Percentiles rank a stretch among this genome's conserved stretches.
These are phyloP conservation scores for Zalaria obscura DNA, from an alignment of 2,329 filamentous ascomycete species.

Conservation along the genomic window DNA sequence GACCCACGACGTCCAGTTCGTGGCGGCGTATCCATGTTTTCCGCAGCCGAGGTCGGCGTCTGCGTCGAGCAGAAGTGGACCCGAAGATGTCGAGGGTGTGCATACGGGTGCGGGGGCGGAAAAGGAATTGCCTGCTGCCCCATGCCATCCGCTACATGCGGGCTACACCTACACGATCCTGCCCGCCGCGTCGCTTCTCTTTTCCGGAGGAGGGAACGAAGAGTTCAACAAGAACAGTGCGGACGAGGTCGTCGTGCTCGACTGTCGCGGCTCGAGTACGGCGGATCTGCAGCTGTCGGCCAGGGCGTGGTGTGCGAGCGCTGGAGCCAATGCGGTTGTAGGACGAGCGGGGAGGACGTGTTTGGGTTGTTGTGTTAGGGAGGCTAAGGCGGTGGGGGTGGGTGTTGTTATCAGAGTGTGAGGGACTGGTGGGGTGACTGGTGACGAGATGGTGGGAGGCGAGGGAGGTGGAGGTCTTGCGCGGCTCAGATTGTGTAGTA, in stretches of 20 bases:
- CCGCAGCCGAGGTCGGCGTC: constrained; percentile 22
- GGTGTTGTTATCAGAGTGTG: constrained; percentile 43
- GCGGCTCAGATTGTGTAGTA: too few species aligned
- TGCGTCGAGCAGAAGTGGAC: constrained; percentile 5
- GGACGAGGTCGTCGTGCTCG: constrained; percentile 25
- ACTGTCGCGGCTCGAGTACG: constrained; percentile 35
- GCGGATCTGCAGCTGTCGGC: constrained; percentile 56
- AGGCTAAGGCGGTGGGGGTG: constrained; percentile 58
- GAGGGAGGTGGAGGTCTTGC: too few species aligned
- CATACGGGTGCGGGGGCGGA: background rate
- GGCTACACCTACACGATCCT: constrained; percentile 23
- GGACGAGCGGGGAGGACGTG: constrained; percentile 55
- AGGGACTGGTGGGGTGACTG: background rate
- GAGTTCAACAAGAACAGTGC: constrained; percentile 9
- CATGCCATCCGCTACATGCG: constrained; percentile 25
- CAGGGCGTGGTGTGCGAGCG: constrained; percentile 58
- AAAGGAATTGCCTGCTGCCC: constrained; percentile 14
- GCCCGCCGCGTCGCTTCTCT: constrained; percentile 15
- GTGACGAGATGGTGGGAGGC: too few species aligned
- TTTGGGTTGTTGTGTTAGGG: constrained; percentile 58
- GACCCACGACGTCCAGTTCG: constrained; percentile 37
- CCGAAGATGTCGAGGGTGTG: too few species aligned
- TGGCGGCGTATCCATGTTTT: constrained; percentile 38
- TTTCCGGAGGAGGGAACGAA: constrained; percentile 1
- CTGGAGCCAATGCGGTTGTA: constrained; percentile 60